A percentile compares a stretch with the other conserved stretches of the same genome.
Conservation (phyloP, 305 asterid genomes). For the Fraxinus ornus region DNA sequence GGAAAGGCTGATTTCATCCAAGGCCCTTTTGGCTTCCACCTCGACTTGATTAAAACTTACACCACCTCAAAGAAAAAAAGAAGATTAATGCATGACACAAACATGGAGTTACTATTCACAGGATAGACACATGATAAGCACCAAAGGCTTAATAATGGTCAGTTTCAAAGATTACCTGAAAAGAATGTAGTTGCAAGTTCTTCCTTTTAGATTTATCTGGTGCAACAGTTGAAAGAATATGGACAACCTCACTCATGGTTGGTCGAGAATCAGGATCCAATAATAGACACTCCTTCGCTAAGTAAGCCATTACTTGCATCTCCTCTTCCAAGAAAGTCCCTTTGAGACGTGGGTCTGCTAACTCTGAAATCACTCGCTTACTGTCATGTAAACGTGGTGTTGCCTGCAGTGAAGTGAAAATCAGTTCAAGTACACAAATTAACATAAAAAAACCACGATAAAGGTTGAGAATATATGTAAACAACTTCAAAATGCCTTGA, state of each 20-base stretch:
- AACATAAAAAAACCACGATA: not conserved
- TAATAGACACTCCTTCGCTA: conserved; percentile 89
- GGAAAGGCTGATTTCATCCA: not conserved
- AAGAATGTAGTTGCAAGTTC: conserved; percentile 43
- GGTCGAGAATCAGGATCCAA: conserved; percentile 97
- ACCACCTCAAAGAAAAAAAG: not conserved
- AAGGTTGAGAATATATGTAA: not conserved
- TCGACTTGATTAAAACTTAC: not conserved
- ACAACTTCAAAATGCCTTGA: too few relatives aligned
- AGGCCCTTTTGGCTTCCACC: not conserved
- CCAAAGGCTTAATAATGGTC: not conserved
- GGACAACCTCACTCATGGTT: conserved; percentile 91
- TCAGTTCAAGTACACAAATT: too few relatives aligned
- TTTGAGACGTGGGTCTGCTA: conserved; percentile 71
- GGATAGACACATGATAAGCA: not conserved
- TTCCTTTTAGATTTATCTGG: conserved; percentile 75
- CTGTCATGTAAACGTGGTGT: conserved; percentile 75
- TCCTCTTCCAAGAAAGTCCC: conserved; percentile 75
- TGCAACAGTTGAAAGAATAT: conserved; percentile 77
- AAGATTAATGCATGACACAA: not conserved
- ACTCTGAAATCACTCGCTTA: conserved; percentile 66
- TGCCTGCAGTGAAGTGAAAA: conserved; percentile 47
- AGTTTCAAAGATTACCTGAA: conserved; percentile 50
- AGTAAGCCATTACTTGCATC: conserved; percentile 93
- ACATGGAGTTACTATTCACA: not conserved